phyloP scores from a whole-genome alignment of 169 alveolate genomes.

The Cystoisospora suis region DNA sequence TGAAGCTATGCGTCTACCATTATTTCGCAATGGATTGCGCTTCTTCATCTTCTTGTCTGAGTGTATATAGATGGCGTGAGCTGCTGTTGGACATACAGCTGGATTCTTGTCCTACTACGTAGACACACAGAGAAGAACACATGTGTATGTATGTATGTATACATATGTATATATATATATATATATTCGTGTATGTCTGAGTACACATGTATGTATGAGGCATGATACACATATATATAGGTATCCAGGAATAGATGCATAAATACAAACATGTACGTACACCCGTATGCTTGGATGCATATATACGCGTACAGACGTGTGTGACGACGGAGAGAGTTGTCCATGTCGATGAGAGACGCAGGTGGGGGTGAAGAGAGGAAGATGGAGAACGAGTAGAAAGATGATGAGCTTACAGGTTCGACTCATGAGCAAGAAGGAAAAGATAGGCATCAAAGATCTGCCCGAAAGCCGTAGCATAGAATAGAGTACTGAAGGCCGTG shows the following conservation, averaged over 20 bases:
- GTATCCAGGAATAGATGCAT: too few relatives aligned
- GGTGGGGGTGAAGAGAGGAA: background rate
- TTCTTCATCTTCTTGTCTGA: too few relatives aligned
- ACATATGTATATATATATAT: too few relatives aligned
- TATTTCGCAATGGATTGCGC: too few relatives aligned
- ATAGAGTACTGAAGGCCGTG: conserved; percentile 17
- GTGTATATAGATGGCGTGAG: background rate
- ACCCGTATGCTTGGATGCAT: too few relatives aligned
- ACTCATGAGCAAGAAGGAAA: background rate
- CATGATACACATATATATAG: too few relatives aligned
- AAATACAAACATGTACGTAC: too few relatives aligned
- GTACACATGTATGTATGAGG: too few relatives aligned
- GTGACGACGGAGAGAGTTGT: background rate
- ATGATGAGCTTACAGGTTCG: background rate
- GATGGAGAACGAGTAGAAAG: background rate
- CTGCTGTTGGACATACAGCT: background rate
- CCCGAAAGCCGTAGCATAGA: conserved; percentile 39
- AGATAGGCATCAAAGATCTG: conserved; percentile 40
- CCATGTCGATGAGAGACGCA: background rate
- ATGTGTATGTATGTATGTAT: too few relatives aligned
- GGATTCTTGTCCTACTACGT: background rate
- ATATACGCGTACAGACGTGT: background rate
- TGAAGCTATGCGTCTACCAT: too few relatives aligned
- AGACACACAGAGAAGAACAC: background rate
- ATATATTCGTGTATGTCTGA: too few relatives aligned